Base-by-base conservation (phyloP, 306 rosid genomes). In the Hippophae rhamnoides region DNA sequence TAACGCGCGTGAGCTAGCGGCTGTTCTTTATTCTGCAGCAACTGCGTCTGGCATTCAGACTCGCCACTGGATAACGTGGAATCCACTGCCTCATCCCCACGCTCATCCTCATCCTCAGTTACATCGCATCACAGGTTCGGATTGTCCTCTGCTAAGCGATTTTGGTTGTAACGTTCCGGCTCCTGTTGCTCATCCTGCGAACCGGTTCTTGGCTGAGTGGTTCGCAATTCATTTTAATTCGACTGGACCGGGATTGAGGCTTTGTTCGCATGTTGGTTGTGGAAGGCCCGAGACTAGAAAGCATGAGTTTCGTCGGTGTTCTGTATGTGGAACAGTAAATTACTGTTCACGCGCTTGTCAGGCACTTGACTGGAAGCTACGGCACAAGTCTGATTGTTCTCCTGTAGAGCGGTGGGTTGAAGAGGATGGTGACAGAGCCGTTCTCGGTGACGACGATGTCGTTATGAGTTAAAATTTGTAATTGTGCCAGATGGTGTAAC, bases 331-430 rank as follows among this genome's bases (percentile, higher is more conserved):
- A 0, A 70, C 72, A 4, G 95, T 85, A 57, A 90, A 83, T 40
- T 90, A 90, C 57, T 90, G 98, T 42, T 90, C 98, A 53, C 98
- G 98, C 60, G 98, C 95, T 2, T 90, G 96, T 40, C 98, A 90
- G 56, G 98, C 98, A 31, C 87, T 90, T 44, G 96, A 90, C 74
- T 90, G 98, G 98, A 90, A 87, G 75, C 74, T 83, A 18, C 80
- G 95, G 12, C 98, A 90, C 45, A 90, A 90, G 79, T 79, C 64
- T 6, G 96, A 85, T 64, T 90, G 98, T 11, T 65, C 80, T 0
- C 86, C 89, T 0, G 86, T 72, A 2, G 97, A 85, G 63, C 75
- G 89, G 63, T 87, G 90, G 90, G 56, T 57, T 1, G 83, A 81
- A 9, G 96, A 81, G 7, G 93, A 56, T 2, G 75, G 7, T 14